These are phyloP conservation scores for Chrysanthemum seticuspe DNA, from an alignment of 129 eudicot genomes.

Conservation along the genomic window DNA sequence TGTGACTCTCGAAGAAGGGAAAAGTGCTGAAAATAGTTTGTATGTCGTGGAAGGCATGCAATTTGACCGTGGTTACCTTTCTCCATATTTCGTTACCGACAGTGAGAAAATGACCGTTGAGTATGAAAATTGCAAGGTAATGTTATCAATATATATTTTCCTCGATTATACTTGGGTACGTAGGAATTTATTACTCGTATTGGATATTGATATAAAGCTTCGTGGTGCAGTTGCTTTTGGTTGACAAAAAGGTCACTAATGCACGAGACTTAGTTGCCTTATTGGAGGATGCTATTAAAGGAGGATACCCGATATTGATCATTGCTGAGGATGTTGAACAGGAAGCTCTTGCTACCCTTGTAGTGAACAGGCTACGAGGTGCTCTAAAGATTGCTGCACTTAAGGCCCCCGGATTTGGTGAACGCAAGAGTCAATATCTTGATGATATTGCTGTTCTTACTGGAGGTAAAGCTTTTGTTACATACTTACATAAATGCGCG, in stretches of 20 bases:
- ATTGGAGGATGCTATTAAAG: constrained; percentile 24
- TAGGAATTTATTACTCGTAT: not conserved
- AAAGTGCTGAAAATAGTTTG: constrained; percentile 38
- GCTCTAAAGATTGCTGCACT: constrained; percentile 31
- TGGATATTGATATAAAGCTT: constrained; percentile 1
- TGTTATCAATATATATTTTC: not conserved
- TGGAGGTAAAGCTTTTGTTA: constrained; percentile 19
- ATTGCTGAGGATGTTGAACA: constrained; percentile 62
- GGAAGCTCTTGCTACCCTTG: constrained; percentile 68
- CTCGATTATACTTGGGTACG: not conserved
- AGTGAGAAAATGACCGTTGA: constrained; percentile 57
- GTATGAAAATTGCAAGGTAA: constrained; percentile 66
- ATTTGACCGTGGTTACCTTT: constrained; percentile 51
- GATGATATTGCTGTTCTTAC: constrained; percentile 61
- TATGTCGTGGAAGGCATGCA: constrained; percentile 65
- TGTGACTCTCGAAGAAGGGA: constrained; percentile 62
- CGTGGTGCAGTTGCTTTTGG: constrained; percentile 40
- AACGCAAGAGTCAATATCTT: constrained; percentile 38
- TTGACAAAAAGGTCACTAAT: constrained; percentile 51
- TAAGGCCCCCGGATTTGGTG: constrained; percentile 62
- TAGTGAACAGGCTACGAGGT: constrained; percentile 59
- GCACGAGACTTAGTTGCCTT: constrained; percentile 55
- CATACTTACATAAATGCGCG: not conserved
- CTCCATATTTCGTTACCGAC: constrained; percentile 59
- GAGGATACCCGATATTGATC: constrained; percentile 47